A percentile compares a stretch with the other conserved stretches of the same genome.
Evolutionary conservation across 2,329 filamentous ascomycete genomes (phyloP).

Genomic region (Epichloe elymi): DNA sequence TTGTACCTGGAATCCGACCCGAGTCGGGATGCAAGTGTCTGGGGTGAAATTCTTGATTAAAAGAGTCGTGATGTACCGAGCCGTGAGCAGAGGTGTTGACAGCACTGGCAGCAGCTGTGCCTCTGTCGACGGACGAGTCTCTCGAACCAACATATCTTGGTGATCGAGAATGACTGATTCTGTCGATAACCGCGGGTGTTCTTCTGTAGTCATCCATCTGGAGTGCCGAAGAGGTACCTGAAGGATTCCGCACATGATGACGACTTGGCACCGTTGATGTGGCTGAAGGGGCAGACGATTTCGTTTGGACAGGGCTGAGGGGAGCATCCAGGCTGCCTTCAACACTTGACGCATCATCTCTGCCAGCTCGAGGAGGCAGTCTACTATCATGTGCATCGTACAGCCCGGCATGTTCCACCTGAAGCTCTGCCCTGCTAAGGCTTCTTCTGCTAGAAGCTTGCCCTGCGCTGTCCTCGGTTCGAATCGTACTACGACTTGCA

Average conservation of each 20-base stretch:
- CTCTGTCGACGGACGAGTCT: conserved; percentile 45
- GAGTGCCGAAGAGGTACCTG: conserved; percentile 21
- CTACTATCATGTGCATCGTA: conserved; percentile 27
- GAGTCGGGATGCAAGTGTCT: conserved; percentile 32
- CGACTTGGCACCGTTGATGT: conserved; percentile 23
- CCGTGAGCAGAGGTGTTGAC: conserved; percentile 46
- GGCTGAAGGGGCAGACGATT: conserved; percentile 17
- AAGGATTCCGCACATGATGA: conserved; percentile 19
- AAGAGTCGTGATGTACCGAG: conserved; percentile 43
- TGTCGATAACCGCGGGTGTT: conserved; percentile 40
- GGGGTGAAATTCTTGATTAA: conserved; percentile 31
- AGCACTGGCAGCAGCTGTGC: conserved; percentile 42
- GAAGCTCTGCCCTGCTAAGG: conserved; percentile 29
- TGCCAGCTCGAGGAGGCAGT: conserved; percentile 19
- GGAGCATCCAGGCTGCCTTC: conserved; percentile 33
- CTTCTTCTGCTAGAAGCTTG: conserved; percentile 27
- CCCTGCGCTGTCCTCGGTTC: conserved; percentile 30
- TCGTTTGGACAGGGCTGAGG: conserved; percentile 25
- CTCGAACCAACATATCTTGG: conserved; percentile 34
- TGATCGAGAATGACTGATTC: conserved; percentile 35
- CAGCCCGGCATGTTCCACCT: conserved; percentile 21
- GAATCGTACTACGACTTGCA: conserved; percentile 26
- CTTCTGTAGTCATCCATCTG: conserved; percentile 26
- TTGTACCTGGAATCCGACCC: conserved; percentile 42
- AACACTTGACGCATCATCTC: conserved; percentile 31